Evolutionary conservation across 177 flowering plant genomes (phyloP).

Genomic region (Tripterygium wilfordii): DNA sequence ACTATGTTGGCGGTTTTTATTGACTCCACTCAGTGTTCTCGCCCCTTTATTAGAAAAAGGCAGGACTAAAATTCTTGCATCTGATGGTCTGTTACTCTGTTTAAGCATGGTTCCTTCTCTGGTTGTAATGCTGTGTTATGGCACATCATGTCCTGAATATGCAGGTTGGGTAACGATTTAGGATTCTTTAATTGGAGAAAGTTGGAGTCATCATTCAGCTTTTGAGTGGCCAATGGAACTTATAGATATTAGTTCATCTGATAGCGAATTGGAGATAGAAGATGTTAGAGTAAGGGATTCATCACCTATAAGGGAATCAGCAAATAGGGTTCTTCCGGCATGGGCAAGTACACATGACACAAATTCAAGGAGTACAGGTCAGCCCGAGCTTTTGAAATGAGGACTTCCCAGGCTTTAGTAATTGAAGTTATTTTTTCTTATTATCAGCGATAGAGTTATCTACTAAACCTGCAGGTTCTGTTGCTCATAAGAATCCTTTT

Average conservation of each 20-base stretch:
- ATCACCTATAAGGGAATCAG: conserved; percentile 16
- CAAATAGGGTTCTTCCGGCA: conserved; percentile 43
- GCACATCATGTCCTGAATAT: no score
- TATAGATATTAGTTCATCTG: conserved; percentile 76
- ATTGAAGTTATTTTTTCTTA: no score
- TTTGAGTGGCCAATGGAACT: conserved; percentile 36
- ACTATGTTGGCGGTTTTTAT: conserved; percentile 13
- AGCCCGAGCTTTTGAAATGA: conserved; percentile 2
- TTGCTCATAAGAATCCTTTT: conserved; percentile 21
- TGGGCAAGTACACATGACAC: conserved; percentile 28
- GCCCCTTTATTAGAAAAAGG: conserved; percentile 20
- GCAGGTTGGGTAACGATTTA: no score
- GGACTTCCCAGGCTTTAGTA: no score
- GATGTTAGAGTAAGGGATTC: conserved; percentile 13
- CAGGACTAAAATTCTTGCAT: no score
- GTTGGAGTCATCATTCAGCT: no score
- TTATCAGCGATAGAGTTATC: no score
- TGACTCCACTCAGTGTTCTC: conserved; percentile 13
- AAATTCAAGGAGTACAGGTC: conserved; percentile 19
- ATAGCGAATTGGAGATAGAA: conserved; percentile 46
- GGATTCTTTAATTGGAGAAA: no score
- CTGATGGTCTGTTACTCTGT: no score
- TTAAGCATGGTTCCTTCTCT: no score
- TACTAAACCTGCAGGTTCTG: no score
- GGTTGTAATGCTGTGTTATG: no score